These are phyloP conservation scores for Neofusicoccum ribis DNA, from an alignment of 2,329 filamentous ascomycete species.

Conservation along the genomic window DNA sequence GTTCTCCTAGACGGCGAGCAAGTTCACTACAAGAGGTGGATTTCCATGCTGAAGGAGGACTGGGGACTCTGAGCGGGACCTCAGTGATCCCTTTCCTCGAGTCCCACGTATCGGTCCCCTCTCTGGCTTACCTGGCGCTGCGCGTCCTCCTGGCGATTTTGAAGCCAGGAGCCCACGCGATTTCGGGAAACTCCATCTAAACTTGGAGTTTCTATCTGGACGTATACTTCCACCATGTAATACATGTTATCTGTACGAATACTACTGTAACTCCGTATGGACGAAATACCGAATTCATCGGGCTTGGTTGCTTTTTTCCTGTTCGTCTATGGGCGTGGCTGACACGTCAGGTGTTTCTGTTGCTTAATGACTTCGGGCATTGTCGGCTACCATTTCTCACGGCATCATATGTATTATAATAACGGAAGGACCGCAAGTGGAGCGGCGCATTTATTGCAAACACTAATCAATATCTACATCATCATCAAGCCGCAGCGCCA, in stretches of 20 bases:
- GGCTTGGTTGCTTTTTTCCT: too few relatives aligned
- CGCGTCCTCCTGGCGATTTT: not conserved
- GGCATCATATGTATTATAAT: too few relatives aligned
- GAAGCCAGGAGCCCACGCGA: not conserved
- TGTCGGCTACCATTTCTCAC: too few relatives aligned
- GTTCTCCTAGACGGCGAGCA: slow-evolving; percentile 15
- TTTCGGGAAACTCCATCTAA: not conserved
- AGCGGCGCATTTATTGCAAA: too few relatives aligned
- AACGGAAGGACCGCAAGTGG: too few relatives aligned
- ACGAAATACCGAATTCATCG: not conserved
- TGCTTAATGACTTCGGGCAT: too few relatives aligned
- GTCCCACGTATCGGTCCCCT: not conserved
- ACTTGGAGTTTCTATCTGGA: not conserved
- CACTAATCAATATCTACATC: too few relatives aligned
- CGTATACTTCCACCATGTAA: not conserved
- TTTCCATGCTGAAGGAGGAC: slow-evolving; percentile 9
- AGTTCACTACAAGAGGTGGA: slow-evolving; percentile 7
- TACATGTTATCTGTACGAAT: slow-evolving; percentile 1
- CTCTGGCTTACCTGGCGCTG: not conserved
- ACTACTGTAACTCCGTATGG: not conserved
- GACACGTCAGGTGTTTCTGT: too few relatives aligned
- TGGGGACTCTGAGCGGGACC: not conserved
- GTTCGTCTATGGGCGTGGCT: too few relatives aligned
- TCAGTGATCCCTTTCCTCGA: not conserved
- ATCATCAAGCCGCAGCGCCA: too few relatives aligned